Evolutionary conservation across 169 alveolate genomes (phyloP), one percentile per base, ranked within the genome.

Genomic region (Plasmodium vinckei): DNA sequence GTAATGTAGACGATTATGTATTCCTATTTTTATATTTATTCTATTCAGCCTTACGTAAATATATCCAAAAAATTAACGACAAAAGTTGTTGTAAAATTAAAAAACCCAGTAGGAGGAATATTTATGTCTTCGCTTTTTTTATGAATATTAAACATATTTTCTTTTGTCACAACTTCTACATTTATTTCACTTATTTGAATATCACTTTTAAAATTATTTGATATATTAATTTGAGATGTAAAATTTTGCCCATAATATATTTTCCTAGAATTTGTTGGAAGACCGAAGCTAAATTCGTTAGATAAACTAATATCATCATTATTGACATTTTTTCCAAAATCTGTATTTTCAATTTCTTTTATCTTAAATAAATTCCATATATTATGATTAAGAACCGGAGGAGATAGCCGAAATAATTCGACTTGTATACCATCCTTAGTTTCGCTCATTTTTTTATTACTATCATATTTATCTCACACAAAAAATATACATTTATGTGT

Each of bases 281-380:
- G 72, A 51, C 79, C 65, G 27, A 77, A 69, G 68, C 88, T 77
- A 42, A 77, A 63, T 51, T 77, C 88, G 21, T 77, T 77, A 46
- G 88, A 64, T 56, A 77, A 46, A 33, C 53, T 77, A 25, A 77
- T 13, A 46, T 77, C 75, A 15, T 77, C 77, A 15, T 44, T 77
- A 19, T 3, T 51, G 64, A 4, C 61, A 19, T 21, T 63, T 46
- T 64, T 77, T 63, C 53, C 88, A 77, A 54, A 63, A 77, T 64
- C 33, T 2, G 27, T 64, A 42, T 77, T 64, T 33, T 39, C 67
- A 17, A 77, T 68, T 63, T 77, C 77, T 15, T 27, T 49, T 25
- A 77, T 77, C 10, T 77, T 77, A 68, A 77, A 77, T 5, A 77
- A 42, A 59, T 77, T 77, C 88, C 88, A 77, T 21, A 77, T 77